These are phyloP conservation scores for Calonectria hawksworthii DNA, from an alignment of 2,329 filamentous ascomycete genomes.

Conservation along the genomic window DNA sequence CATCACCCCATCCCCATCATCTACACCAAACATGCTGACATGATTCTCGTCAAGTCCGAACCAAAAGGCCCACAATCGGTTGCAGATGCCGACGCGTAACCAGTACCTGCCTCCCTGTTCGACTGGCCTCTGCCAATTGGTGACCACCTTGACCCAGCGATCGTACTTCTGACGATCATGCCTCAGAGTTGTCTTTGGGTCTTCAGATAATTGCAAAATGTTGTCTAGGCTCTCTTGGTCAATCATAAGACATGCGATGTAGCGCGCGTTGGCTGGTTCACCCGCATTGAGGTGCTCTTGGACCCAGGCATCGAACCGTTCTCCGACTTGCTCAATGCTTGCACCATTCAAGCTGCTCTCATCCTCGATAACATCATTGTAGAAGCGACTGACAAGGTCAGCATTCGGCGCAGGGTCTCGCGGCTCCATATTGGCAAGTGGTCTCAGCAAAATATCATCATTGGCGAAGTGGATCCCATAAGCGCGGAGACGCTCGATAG, in stretches of 20 bases:
- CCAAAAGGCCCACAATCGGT: neutral
- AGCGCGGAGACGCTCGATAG: neutral
- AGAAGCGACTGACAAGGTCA: neutral
- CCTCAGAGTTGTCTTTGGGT: neutral
- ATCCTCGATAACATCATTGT: neutral
- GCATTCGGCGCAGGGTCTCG: neutral
- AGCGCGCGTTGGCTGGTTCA: too few species aligned
- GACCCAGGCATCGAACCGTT: neutral
- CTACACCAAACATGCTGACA: too few species aligned
- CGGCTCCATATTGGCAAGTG: neutral
- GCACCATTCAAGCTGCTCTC: neutral
- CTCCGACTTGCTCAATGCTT: neutral
- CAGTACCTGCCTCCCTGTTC: neutral
- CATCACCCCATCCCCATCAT: too few species aligned
- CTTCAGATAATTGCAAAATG: neutral
- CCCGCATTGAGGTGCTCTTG: too few species aligned
- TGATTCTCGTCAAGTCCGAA: neutral
- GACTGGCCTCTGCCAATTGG: neutral
- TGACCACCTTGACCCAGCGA: neutral
- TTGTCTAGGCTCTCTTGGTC: too few species aligned
- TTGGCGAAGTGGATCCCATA: neutral
- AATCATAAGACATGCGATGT: too few species aligned
- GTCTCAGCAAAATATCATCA: neutral
- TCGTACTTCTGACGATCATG: neutral
- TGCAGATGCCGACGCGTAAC: neutral